Evolutionary conservation across 208 protist species (phyloP), one percentile per base, ranked within the genome.

Genomic region (Trypanosoma boissoni): DNA sequence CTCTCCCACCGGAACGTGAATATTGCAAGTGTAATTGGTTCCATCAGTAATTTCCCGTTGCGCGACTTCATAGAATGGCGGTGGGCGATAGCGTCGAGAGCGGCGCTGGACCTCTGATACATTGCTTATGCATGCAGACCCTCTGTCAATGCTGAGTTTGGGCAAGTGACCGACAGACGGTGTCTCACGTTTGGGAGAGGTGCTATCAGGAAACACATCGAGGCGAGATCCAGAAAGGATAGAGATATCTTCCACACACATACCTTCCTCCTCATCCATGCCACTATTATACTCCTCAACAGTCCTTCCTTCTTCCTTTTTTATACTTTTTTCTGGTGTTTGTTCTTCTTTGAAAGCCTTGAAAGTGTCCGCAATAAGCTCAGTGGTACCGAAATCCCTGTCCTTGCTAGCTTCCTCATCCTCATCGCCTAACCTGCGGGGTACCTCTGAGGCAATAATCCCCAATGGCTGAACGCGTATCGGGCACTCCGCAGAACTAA

Each of bases 51-150:
- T n/a, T n/a, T 39, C 34, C 12, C 12, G 8, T 39, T 39, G 8
- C 12, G 34, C 12, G 34, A 12, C 34, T 39, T 39, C 12, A 64
- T n/a, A 55, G 48, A 57, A 70, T 7, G 55, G 2, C 18, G 64
- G 54, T 2, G 64, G 64, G 7, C 20, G 34, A 45, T 59, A 61
- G 12, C 39, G 41, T 41, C 51, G 64, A 26, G 28, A 24, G 18
- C 21, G 44, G 26, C 46, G 31, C 53, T 28, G 46, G 2, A 37
- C 36, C 16, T 34, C 41, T 45, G 31, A 37, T 3, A 27, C 29
- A 23, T 14, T 23, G 5, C 20, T 10, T 46, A 7, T 28, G 8
- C 24, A 9, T 7, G 32, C 27, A 26, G 1, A 27, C 26, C 2
- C 7, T 46, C 26, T 29, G 26, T 24, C 23, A 10, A 50, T 24